These are phyloP conservation scores for Zygoascus bituminiphila DNA, from an alignment of 805 yeast genomes.

Conservation along the genomic window DNA sequence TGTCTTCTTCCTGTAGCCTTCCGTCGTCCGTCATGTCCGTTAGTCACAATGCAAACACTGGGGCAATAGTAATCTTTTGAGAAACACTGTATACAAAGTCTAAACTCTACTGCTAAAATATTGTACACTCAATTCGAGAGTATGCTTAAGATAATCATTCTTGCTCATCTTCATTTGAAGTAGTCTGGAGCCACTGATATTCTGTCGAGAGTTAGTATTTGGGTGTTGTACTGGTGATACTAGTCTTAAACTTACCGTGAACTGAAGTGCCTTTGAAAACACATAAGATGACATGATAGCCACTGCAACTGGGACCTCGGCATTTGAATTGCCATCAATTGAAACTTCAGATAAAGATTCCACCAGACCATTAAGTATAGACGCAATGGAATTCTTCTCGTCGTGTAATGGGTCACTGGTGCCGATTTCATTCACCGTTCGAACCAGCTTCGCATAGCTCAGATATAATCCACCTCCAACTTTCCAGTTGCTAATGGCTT, in stretches of 20 bases:
- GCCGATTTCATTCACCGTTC: neutral
- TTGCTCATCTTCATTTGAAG: constrained; percentile 17
- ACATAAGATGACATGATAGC: constrained; percentile 24
- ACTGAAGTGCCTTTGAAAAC: constrained; percentile 11
- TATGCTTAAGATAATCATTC: constrained; percentile 11
- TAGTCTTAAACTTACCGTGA: constrained; percentile 1
- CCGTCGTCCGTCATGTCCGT: neutral
- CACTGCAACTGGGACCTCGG: constrained; percentile 20
- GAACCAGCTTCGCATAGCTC: constrained; percentile 19
- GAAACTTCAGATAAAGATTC: constrained; percentile 8
- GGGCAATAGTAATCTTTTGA: neutral
- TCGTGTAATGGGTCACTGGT: neutral
- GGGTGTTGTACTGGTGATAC: constrained; percentile 8
- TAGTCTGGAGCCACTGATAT: constrained; percentile 7
- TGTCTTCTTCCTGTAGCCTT: constrained; percentile 17
- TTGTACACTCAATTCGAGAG: constrained; percentile 13
- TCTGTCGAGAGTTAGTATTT: constrained; percentile 9
- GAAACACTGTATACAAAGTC: neutral
- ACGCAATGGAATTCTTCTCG: neutral
- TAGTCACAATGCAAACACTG: neutral
- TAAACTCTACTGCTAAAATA: constrained; percentile 10
- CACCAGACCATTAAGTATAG: neutral
- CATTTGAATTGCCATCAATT: constrained; percentile 5
- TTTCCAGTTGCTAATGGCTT: constrained; percentile 24
- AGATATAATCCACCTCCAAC: constrained; percentile 32